Conservation (phyloP, 192 early-diverging fungal genomes). For the Glomus cerebriforme region DNA sequence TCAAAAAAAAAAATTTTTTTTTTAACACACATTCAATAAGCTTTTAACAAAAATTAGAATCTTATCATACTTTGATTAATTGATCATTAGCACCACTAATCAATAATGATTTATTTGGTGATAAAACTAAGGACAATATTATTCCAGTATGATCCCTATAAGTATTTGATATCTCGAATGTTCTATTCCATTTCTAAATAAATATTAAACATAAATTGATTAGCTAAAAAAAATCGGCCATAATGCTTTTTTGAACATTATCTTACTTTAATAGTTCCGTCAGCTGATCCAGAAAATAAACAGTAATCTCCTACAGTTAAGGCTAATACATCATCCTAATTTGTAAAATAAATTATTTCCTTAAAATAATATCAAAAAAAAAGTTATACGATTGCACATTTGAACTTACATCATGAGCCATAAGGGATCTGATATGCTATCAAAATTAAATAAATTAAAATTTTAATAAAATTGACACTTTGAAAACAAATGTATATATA, state of each 20-base stretch:
- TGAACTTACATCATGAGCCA: slow-evolving; percentile 53
- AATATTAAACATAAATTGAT: neutral
- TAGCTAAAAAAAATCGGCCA: slow-evolving; percentile 28
- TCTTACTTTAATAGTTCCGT: slow-evolving; percentile 63
- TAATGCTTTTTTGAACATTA: neutral
- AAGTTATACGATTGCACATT: no score
- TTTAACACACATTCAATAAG: no score
- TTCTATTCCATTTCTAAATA: slow-evolving; percentile 58
- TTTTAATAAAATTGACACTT: neutral
- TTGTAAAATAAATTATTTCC: neutral
- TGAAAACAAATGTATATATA: neutral
- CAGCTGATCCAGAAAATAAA: slow-evolving; percentile 66
- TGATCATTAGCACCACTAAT: slow-evolving; percentile 66
- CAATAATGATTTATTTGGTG: slow-evolving; percentile 36
- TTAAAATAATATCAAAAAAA: neutral
- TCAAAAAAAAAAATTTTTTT: no score
- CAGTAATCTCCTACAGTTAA: slow-evolving; percentile 47
- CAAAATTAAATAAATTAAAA: slow-evolving; percentile 27
- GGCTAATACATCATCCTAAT: slow-evolving; percentile 61
- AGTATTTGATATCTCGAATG: slow-evolving; percentile 58
- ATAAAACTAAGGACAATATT: slow-evolving; percentile 60
- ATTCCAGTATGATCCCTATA: slow-evolving; percentile 54
- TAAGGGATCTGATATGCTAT: slow-evolving; percentile 52
- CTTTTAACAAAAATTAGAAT: no score
- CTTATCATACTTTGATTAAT: slow-evolving; percentile 48